Evolutionary conservation across 306 rosid genomes (phyloP), one percentile per base, ranked within the genome.

Genomic region (Cucurbita maxima): DNA sequence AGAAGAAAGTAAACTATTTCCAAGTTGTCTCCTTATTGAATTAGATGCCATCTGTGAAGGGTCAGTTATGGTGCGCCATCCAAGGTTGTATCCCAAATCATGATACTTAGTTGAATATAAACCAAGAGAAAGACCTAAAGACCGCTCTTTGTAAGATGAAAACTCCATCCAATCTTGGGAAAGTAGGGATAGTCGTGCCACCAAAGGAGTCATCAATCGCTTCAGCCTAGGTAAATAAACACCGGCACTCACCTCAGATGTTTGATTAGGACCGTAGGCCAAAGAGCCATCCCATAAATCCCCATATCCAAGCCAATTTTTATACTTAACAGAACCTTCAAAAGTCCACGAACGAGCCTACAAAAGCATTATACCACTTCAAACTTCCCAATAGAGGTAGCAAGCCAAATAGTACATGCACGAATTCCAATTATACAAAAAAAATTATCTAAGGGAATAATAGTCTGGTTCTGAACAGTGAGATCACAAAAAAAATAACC

Each of bases 1-100:
- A 77, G 95, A 87, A 45, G 99, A 95, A 25, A 91, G 87, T 78
- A 95, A 84, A 70, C 92, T 83, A 82, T 91, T 95, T 68, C 99
- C 99, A 76, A 95, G 96, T 84, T 95, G 99, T 88, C 99, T 89
- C 84, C 99, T 91, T 66, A 94, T 84, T 30, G 97, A 84, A 83
- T 81, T 89, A 62, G 96, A 91, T 54, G 99, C 87, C 92, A 89
- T 85, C 82, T 88, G 95, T 53, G 87, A 85, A 81, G 91, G 96
- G 82, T 94, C 97, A n/a, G 89, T 83, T 72, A 95, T 81, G 77
- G 88, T 86, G 74, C 96, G 96, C 97, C 97, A 91, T 70, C 97
- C 99, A 79, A 95, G 91, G 78, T 85, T 85, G 87, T 91, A 95
- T 37, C 37, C 86, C 78, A 95, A 79, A 79, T 95, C 99, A 81